A percentile compares a stretch with the other conserved stretches of the same genome.
phyloP scores from a whole-genome alignment of 192 early-diverging fungal genomes.

The Piromyces finnis region DNA sequence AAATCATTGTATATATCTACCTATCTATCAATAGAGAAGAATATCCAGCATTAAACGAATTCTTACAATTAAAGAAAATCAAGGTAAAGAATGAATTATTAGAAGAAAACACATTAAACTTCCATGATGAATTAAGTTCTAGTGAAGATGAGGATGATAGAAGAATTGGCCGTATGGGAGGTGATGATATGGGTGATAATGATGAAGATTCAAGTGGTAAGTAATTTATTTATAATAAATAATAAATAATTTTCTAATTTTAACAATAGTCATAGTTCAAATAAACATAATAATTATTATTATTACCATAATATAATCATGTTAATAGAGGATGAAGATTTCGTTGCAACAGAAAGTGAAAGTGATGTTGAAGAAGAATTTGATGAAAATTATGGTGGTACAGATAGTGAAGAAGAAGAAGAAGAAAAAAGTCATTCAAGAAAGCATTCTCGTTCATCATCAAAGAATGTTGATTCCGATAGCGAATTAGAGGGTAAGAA shows the following conservation, averaged over 20 bases:
- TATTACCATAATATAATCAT: too few species aligned
- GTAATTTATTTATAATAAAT: not conserved
- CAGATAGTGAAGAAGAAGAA: slow-evolving; percentile 7
- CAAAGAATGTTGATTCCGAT: not conserved
- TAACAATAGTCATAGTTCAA: too few species aligned
- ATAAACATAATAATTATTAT: too few species aligned
- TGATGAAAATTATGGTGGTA: slow-evolving; percentile 9
- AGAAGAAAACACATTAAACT: slow-evolving; percentile 16
- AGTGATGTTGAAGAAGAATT: slow-evolving; percentile 25
- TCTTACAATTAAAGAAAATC: slow-evolving; percentile 63
- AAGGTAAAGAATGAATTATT: slow-evolving; percentile 56
- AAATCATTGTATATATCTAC: not conserved
- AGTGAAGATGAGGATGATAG: slow-evolving; percentile 29
- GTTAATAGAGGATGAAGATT: slow-evolving; percentile 67
- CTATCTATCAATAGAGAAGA: slow-evolving; percentile 54
- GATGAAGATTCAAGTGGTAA: slow-evolving; percentile 16
- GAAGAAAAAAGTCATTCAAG: slow-evolving; percentile 4
- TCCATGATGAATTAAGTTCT: slow-evolving; percentile 8
- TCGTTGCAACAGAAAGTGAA: slow-evolving; percentile 30
- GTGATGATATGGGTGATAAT: slow-evolving; percentile 7
- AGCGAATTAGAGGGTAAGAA: not conserved
- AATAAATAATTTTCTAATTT: too few species aligned
- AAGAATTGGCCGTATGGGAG: not conserved
- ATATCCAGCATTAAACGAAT: slow-evolving; percentile 60
- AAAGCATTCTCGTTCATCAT: not conserved